Percentiles rank a stretch among this genome's conserved stretches.
phyloP scores from a whole-genome alignment of 305 asterid genomes.

The Lippia alba region DNA sequence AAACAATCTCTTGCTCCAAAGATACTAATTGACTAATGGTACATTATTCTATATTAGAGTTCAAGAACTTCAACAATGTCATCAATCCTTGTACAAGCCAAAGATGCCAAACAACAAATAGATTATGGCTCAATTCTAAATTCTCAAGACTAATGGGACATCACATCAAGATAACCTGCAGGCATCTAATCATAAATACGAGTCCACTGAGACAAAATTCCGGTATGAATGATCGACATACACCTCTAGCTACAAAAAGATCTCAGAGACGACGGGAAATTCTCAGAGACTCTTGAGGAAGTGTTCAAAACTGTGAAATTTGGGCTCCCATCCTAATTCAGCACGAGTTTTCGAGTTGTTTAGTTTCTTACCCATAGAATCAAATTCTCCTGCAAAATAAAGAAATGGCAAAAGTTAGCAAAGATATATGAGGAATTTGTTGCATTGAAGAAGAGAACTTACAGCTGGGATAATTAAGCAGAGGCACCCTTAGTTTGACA shows the following conservation, averaged over 20 bases:
- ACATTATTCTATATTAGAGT: background rate
- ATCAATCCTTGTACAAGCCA: background rate
- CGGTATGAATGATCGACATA: too few relatives aligned
- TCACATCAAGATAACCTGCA: too few relatives aligned
- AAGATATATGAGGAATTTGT: background rate
- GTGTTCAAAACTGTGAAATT: constrained; percentile 66
- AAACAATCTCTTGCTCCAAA: too few relatives aligned
- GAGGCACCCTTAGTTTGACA: too few relatives aligned
- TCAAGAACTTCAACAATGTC: background rate
- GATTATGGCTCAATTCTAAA: background rate
- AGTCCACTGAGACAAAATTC: too few relatives aligned
- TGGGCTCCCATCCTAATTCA: constrained; percentile 75
- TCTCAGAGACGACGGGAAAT: background rate
- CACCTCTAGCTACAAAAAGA: too few relatives aligned
- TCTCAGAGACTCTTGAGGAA: constrained; percentile 57
- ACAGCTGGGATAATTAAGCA: background rate
- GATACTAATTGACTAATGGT: too few relatives aligned
- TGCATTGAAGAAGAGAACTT: background rate
- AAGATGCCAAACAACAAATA: background rate
- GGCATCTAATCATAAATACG: too few relatives aligned
- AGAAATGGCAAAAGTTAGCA: background rate
- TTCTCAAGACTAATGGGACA: too few relatives aligned
- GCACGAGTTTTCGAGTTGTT: constrained; percentile 65
- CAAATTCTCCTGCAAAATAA: constrained; percentile 58
- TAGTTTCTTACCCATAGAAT: constrained; percentile 65